Evolutionary conservation across 176 grass and related monocot genomes (phyloP).

Genomic region (Aegilops sharonensis): DNA sequence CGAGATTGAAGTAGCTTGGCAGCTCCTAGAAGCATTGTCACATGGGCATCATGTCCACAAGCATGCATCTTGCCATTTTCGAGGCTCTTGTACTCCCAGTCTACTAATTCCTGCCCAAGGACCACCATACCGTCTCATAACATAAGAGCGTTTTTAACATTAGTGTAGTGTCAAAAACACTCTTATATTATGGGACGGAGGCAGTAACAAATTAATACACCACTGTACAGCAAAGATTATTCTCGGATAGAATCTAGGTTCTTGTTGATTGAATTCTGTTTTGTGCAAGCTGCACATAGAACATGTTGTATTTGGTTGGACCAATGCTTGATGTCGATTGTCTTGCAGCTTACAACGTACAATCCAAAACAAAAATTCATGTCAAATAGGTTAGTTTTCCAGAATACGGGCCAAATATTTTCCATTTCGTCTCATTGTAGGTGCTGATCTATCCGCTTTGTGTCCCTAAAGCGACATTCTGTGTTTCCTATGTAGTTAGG

Average conservation of each 20-base stretch:
- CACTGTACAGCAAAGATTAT: neutral
- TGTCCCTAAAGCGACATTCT: too few species aligned
- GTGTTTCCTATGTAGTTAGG: too few species aligned
- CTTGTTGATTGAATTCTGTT: neutral
- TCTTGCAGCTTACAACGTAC: neutral
- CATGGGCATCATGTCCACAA: conserved; percentile 77
- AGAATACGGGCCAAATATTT: too few species aligned
- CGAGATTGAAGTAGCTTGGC: conserved; percentile 64
- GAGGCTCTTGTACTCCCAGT: conserved; percentile 71
- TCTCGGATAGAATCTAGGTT: neutral
- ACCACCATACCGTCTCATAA: neutral
- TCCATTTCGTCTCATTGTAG: too few species aligned
- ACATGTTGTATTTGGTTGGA: neutral
- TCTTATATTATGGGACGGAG: too few species aligned
- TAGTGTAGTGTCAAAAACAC: too few species aligned
- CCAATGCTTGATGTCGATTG: neutral
- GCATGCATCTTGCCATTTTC: conserved; percentile 70
- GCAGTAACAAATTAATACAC: neutral
- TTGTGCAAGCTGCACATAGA: neutral
- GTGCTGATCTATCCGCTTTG: too few species aligned
- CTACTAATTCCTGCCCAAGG: conserved; percentile 61
- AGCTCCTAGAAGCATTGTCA: conserved; percentile 74
- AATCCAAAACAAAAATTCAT: neutral
- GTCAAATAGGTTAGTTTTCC: too few species aligned
- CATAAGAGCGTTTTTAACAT: too few species aligned